These are phyloP conservation scores for Pneumocystis murina DNA, from an alignment of 1,139 yeast genomes.

Conservation along the genomic window DNA sequence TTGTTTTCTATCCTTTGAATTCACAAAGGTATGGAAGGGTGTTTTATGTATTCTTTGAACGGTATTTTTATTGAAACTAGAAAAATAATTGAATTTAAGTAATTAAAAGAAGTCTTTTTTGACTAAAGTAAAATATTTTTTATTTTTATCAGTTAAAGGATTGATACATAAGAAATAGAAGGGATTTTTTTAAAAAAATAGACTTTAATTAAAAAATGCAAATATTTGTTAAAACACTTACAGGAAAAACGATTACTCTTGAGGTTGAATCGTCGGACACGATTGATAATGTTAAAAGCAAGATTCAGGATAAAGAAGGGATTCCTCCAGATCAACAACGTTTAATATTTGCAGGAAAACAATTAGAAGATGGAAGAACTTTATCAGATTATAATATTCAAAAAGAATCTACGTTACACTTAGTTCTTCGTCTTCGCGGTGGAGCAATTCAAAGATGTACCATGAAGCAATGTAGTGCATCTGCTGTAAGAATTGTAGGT, in stretches of 20 bases:
- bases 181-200: background rate
- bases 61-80: too few species aligned
- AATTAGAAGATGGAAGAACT: conserved; percentile 80
- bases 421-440: conserved; percentile 79
- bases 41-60: too few species aligned
- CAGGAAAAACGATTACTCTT: conserved; percentile 76
- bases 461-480: background rate
- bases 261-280: conserved; percentile 86
- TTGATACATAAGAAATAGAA: background rate
- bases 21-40: too few species aligned
- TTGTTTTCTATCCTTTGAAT: too few species aligned
- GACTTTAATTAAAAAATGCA: conserved; percentile 23
- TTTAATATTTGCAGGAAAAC: conserved; percentile 76
- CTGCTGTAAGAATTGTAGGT: conserved; percentile 43
- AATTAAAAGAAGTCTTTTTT: too few species aligned
- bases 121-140: too few species aligned
- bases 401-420: conserved; percentile 74
- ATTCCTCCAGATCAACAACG: conserved; percentile 92
- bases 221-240: conserved; percentile 50
- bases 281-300: conserved; percentile 83
- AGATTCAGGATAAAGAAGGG: conserved; percentile 90
- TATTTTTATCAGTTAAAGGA: background rate
- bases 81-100: too few species aligned
- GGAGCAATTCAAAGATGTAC: conserved; percentile 25
- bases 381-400: conserved; percentile 88